Evolutionary conservation across 2,329 filamentous ascomycete species (phyloP).

Genomic region (Cladosporium sp.): DNA sequence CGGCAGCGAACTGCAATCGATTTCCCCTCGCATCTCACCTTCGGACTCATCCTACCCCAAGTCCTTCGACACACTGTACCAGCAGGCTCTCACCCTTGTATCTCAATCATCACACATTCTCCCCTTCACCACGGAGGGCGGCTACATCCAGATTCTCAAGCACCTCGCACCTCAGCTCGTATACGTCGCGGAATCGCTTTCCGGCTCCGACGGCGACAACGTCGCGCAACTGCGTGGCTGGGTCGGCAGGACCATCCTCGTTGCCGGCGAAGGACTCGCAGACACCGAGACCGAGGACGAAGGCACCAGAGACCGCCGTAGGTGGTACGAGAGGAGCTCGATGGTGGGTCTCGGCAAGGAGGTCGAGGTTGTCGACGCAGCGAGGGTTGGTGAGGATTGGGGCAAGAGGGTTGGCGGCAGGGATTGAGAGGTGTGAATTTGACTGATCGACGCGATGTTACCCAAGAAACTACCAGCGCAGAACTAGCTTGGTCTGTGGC

Average conservation of each 20-base stretch:
- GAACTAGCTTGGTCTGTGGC: no score
- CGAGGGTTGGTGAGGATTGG: constrained; percentile 82
- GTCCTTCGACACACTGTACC: constrained; percentile 73
- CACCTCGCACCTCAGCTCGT: constrained; percentile 80
- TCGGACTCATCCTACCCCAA: constrained; percentile 33
- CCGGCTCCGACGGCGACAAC: constrained; percentile 63
- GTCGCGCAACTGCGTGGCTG: constrained; percentile 61
- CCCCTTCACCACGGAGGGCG: constrained; percentile 76
- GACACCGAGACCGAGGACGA: constrained; percentile 66
- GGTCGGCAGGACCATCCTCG: constrained; percentile 57
- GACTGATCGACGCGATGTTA: no score
- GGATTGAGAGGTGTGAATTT: constrained; percentile 25
- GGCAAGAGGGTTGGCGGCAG: constrained; percentile 64
- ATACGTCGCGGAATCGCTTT: constrained; percentile 69
- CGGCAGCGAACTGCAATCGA: constrained; percentile 48
- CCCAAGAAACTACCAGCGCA: no score
- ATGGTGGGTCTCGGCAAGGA: constrained; percentile 81
- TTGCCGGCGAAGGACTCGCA: constrained; percentile 64
- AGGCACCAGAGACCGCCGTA: constrained; percentile 42
- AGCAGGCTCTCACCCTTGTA: constrained; percentile 70
- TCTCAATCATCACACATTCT: constrained; percentile 82
- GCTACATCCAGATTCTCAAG: constrained; percentile 78
- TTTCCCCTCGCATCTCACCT: constrained; percentile 37
- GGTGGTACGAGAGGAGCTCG: constrained; percentile 75
- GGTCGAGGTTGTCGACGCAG: constrained; percentile 79